Percentiles rank a stretch among this genome's conserved stretches.
phyloP scores from a whole-genome alignment of 305 asterid species.

The Lippia alba region DNA sequence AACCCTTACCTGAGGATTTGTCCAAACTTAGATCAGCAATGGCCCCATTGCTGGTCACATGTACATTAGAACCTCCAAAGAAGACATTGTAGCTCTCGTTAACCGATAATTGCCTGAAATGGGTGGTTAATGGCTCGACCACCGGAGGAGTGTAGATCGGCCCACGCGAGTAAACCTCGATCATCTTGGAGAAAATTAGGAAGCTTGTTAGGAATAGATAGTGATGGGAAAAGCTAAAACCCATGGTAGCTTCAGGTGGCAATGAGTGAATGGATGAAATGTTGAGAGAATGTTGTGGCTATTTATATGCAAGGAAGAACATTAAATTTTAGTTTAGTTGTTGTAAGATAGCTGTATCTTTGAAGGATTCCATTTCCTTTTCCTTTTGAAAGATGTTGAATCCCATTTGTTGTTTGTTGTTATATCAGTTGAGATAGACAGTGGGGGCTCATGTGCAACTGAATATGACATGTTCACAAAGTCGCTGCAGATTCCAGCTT shows the following conservation, averaged over 20 bases:
- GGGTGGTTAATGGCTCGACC: slow-evolving; percentile 61
- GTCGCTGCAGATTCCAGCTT: slow-evolving; percentile 31
- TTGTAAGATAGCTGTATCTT: slow-evolving; percentile 64
- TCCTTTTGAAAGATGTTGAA: slow-evolving; percentile 6
- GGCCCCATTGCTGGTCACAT: slow-evolving; percentile 55
- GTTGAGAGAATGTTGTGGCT: slow-evolving; percentile 28
- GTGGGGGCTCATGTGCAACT: slow-evolving; percentile 39
- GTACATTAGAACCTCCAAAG: slow-evolving; percentile 64
- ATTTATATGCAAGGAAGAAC: slow-evolving; percentile 38
- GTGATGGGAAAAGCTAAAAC: slow-evolving; percentile 24
- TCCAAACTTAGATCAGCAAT: slow-evolving; percentile 61
- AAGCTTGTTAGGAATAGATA: slow-evolving; percentile 27
- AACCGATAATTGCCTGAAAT: slow-evolving; percentile 48
- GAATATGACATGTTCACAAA: slow-evolving; percentile 46
- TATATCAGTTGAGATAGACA: slow-evolving; percentile 29
- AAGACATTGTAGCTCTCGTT: slow-evolving; percentile 53
- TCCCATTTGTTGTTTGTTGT: slow-evolving; percentile 33
- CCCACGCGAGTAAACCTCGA: slow-evolving; percentile 53
- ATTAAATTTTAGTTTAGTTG: slow-evolving; percentile 56
- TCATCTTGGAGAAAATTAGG: slow-evolving; percentile 32
- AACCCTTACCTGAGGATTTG: slow-evolving; percentile 63
- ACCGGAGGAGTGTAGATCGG: slow-evolving; percentile 68
- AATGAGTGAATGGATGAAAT: slow-evolving; percentile 21
- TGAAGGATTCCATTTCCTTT: background rate
- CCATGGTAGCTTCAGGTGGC: slow-evolving; percentile 44